These are phyloP conservation scores for Cordyceps cicadae DNA, from an alignment of 2,329 filamentous ascomycete species.

Conservation along the genomic window DNA sequence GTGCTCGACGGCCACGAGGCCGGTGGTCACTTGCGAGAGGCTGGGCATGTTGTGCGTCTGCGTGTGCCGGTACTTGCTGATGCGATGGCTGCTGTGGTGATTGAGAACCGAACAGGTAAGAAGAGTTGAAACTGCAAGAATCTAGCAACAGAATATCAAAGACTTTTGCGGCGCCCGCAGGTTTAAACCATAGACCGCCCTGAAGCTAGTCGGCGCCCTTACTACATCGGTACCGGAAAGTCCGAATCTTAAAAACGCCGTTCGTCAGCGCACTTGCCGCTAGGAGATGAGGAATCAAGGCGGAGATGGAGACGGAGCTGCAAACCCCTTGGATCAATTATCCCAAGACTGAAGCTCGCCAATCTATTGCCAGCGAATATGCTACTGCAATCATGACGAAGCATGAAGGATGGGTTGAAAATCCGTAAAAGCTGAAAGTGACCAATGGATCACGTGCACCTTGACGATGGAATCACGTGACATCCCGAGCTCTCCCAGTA, in stretches of 20 bases:
- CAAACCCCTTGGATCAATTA: neutral
- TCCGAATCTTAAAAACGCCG: neutral
- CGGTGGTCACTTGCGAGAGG: slow-evolving; percentile 27
- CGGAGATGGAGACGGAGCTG: neutral
- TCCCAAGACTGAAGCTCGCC: neutral
- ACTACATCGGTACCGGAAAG: neutral
- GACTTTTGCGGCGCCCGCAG: neutral
- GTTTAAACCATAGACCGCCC: neutral
- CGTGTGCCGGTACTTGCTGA: no score
- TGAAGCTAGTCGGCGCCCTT: neutral
- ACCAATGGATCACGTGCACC: neutral
- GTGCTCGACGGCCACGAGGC: slow-evolving; percentile 33
- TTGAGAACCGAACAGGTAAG: neutral
- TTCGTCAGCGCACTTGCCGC: neutral
- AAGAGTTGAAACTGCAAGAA: neutral
- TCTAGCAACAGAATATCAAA: neutral
- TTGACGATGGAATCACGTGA: slow-evolving; percentile 21
- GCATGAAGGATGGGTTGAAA: neutral
- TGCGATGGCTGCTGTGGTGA: neutral
- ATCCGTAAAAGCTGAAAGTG: no score
- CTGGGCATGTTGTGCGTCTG: slow-evolving; percentile 22
- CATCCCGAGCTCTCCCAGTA: slow-evolving; percentile 22
- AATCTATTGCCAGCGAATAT: neutral
- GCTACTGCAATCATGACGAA: neutral
- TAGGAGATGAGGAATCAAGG: neutral